phyloP scores from a whole-genome alignment of 108 stramenopile genomes.

The Epithemia pelagica region DNA sequence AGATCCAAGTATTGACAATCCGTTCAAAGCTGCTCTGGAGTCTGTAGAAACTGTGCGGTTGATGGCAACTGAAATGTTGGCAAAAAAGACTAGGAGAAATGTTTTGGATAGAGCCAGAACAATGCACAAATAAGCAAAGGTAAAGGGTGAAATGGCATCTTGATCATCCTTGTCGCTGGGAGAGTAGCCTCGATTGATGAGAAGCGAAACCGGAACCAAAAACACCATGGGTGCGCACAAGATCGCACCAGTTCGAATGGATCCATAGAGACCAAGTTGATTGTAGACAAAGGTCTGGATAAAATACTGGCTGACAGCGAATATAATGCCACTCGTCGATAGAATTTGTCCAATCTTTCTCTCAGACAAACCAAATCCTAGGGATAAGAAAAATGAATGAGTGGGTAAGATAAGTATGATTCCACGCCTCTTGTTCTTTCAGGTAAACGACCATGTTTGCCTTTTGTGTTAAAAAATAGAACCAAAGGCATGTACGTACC shows the following conservation, averaged over 20 bases:
- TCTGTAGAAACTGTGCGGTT: slow-evolving; percentile 53
- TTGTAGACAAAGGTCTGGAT: slow-evolving; percentile 29
- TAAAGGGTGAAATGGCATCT: not conserved
- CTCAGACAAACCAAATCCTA: slow-evolving; percentile 51
- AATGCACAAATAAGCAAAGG: slow-evolving; percentile 17
- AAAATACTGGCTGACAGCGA: slow-evolving; percentile 41
- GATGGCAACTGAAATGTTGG: slow-evolving; percentile 41
- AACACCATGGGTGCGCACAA: slow-evolving; percentile 7
- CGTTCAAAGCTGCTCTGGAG: slow-evolving; percentile 64
- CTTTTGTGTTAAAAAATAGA: too few relatives aligned
- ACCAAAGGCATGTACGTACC: too few relatives aligned
- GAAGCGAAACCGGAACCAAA: slow-evolving; percentile 6
- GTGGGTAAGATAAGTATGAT: too few relatives aligned
- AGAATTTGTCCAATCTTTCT: slow-evolving; percentile 52
- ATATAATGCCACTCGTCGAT: slow-evolving; percentile 45
- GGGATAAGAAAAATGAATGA: not conserved
- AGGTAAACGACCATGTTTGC: too few relatives aligned
- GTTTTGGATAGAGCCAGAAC: slow-evolving; percentile 29
- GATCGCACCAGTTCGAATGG: slow-evolving; percentile 5
- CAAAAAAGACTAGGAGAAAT: slow-evolving; percentile 44
- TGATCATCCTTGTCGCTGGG: not conserved
- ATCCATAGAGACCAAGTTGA: slow-evolving; percentile 37
- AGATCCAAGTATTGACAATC: slow-evolving; percentile 47
- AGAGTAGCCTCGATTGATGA: slow-evolving; percentile 5
- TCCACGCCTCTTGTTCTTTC: too few relatives aligned